Evolutionary conservation across 2,329 filamentous ascomycete species (phyloP).

Genomic region (Knoxdaviesia proteae): DNA sequence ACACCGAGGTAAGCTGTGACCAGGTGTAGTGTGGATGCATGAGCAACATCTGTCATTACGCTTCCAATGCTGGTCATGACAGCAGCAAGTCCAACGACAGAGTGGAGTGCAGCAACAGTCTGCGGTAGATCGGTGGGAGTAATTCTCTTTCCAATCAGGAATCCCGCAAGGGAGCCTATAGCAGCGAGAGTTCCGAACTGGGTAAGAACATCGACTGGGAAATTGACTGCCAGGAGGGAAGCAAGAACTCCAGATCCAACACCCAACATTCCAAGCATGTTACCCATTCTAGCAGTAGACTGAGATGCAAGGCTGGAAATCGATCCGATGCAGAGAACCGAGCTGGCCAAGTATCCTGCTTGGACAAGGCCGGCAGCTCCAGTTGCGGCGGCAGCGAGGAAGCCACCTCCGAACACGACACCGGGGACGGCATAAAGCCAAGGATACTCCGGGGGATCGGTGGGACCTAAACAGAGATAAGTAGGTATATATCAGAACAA

Average conservation of each 20-base stretch:
- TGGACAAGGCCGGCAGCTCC: conserved; percentile 71
- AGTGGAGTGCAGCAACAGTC: conserved; percentile 75
- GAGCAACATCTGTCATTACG: conserved; percentile 51
- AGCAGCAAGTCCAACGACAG: conserved; percentile 72
- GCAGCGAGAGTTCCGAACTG: conserved; percentile 64
- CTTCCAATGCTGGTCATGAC: conserved; percentile 78
- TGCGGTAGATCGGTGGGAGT: conserved; percentile 77
- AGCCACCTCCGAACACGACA: conserved; percentile 59
- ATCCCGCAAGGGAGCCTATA: conserved; percentile 46
- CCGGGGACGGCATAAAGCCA: conserved; percentile 71
- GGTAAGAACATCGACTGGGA: conserved; percentile 54
- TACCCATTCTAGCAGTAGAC: conserved; percentile 63
- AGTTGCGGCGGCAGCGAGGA: conserved; percentile 57
- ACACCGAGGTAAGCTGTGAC: conserved; percentile 76
- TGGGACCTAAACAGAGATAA: conserved; percentile 29
- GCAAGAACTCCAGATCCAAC: conserved; percentile 68
- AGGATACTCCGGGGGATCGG: conserved; percentile 71
- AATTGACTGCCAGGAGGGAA: conserved; percentile 62
- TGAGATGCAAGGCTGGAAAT: conserved; percentile 68
- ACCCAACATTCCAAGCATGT: conserved; percentile 69
- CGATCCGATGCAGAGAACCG: conserved; percentile 67
- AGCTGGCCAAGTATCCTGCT: conserved; percentile 71
- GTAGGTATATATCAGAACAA: no score
- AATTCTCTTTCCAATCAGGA: conserved; percentile 66
- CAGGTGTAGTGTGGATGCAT: conserved; percentile 60